Conservation (phyloP, 73 alveolate genomes). For the Loxodes magnus region DNA sequence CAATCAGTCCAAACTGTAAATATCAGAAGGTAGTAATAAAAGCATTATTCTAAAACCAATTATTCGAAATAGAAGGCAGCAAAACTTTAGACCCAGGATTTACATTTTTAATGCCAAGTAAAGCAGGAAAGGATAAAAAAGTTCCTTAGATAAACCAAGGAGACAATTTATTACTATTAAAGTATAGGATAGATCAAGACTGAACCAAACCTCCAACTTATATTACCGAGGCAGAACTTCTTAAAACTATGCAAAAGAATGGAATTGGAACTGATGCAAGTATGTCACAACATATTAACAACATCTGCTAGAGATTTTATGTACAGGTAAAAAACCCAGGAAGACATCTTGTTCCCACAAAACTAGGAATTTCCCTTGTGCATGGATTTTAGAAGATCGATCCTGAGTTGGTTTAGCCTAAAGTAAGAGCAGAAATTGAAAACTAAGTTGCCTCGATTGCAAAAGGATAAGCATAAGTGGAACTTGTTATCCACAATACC, state of each 20-base stretch:
- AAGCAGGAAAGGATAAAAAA: slow-evolving; percentile 34
- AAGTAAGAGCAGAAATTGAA: slow-evolving; percentile 94
- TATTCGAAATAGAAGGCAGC: slow-evolving; percentile 68
- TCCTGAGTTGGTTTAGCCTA: slow-evolving; percentile 94
- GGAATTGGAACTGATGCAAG: slow-evolving; percentile 99
- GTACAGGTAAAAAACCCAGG: slow-evolving; percentile 82
- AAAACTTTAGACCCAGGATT: slow-evolving; percentile 76
- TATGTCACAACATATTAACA: slow-evolving; percentile 98
- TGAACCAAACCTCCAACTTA: slow-evolving; percentile 97
- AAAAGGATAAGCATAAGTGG: slow-evolving; percentile 83
- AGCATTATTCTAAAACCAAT: slow-evolving; percentile 55
- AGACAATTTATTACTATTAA: not conserved
- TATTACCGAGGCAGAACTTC: slow-evolving; percentile 94
- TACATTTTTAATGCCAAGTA: slow-evolving; percentile 65
- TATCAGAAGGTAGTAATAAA: slow-evolving; percentile 71
- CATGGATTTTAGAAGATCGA: slow-evolving; percentile 96
- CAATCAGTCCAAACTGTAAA: slow-evolving; percentile 83
- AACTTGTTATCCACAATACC: slow-evolving; percentile 77
- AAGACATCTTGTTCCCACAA: slow-evolving; percentile 90
- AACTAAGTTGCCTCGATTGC: slow-evolving; percentile 75
- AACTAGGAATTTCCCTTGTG: slow-evolving; percentile 93
- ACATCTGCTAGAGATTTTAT: slow-evolving; percentile 96
- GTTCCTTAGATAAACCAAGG: slow-evolving; percentile 49
- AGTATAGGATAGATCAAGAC: slow-evolving; percentile 10
- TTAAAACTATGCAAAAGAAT: slow-evolving; percentile 93